Percentiles rank a stretch among this genome's conserved stretches.
These are phyloP conservation scores for Magnolia changhungtana DNA, from an alignment of 164 flowering plant species.

Conservation along the genomic window DNA sequence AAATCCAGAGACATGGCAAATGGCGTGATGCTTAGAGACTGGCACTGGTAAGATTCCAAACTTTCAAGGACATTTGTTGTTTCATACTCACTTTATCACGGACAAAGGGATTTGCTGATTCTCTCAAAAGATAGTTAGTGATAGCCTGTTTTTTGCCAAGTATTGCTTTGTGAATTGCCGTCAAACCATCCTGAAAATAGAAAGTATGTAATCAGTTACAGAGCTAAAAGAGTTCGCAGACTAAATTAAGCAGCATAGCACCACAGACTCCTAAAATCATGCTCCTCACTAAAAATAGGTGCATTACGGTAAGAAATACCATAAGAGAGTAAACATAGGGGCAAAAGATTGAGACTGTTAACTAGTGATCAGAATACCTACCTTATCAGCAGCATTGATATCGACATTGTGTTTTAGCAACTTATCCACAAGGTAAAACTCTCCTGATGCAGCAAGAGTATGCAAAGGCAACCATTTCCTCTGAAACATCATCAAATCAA, in stretches of 20 bases:
- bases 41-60: neutral
- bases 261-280: neutral
- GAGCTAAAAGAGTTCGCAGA: neutral
- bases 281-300: neutral
- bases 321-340: neutral
- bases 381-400: slow-evolving; percentile 80
- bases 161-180: slow-evolving; percentile 88
- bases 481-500: slow-evolving; percentile 36
- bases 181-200: slow-evolving; percentile 60
- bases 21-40: neutral
- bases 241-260: neutral
- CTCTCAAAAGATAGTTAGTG: slow-evolving; percentile 77
- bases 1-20: neutral
- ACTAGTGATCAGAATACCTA: slow-evolving; percentile 16
- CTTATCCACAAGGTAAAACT: slow-evolving; percentile 64
- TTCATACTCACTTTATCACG: slow-evolving; percentile 62
- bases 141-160: slow-evolving; percentile 82
- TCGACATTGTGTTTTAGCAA: slow-evolving; percentile 75
- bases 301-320: neutral
- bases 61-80: neutral
- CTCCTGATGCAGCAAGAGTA: slow-evolving; percentile 87
- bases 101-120: slow-evolving; percentile 84
- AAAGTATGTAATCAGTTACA: slow-evolving; percentile 2
- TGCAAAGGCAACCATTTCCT: slow-evolving; percentile 87
- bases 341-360: neutral